phyloP scores from a whole-genome alignment of 306 rosid genomes.

The Trifolium pratense region DNA sequence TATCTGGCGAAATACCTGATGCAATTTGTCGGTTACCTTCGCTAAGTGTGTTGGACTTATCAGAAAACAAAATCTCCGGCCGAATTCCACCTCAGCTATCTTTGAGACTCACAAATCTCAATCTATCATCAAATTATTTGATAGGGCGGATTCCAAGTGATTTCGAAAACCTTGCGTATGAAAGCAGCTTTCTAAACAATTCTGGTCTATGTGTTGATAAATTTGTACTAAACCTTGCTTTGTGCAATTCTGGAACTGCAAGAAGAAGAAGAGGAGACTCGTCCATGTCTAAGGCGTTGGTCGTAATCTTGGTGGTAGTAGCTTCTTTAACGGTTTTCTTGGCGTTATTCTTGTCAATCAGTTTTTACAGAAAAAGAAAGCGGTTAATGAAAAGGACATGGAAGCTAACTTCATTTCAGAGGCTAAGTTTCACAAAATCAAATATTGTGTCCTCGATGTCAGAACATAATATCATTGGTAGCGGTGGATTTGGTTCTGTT shows the following conservation, averaged over 20 bases:
- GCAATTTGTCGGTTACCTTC: conserved; percentile 48
- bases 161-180: conserved; percentile 48
- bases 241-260: conserved; percentile 46
- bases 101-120: conserved; percentile 37
- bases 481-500: conserved; percentile 45
- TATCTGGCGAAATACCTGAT: conserved; percentile 61
- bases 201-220: conserved; percentile 59
- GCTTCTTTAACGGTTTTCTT: conserved; percentile 33
- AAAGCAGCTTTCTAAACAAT: conserved; percentile 68
- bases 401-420: conserved; percentile 50
- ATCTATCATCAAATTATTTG: conserved; percentile 53
- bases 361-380: conserved; percentile 40
- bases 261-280: conserved; percentile 46
- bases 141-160: conserved; percentile 55
- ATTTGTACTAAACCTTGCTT: conserved; percentile 37
- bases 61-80: conserved; percentile 67
- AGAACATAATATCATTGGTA: conserved; percentile 45
- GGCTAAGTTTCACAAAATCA: conserved; percentile 45
- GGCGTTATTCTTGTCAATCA: conserved; percentile 19
- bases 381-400: conserved; percentile 30
- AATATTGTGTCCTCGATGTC: conserved; percentile 42
- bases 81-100: conserved; percentile 51
- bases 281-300: conserved; percentile 52
- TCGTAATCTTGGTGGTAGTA: conserved; percentile 43
- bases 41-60: conserved; percentile 63